Evolutionary conservation across 2,329 filamentous ascomycete species (phyloP).

Genomic region (Sclerotinia borealis): DNA sequence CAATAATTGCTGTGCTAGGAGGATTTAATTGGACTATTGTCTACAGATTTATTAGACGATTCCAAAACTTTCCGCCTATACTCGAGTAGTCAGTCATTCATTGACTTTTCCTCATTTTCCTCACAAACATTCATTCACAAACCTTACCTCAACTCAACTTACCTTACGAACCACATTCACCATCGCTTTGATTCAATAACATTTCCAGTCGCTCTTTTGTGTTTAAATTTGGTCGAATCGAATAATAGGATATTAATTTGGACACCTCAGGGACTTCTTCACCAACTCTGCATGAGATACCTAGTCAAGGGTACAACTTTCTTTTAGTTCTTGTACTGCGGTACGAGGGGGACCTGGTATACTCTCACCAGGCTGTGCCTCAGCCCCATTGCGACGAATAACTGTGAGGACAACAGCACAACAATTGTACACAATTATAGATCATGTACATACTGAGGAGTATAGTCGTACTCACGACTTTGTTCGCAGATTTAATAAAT

Average conservation of each 20-base stretch:
- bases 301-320: neutral
- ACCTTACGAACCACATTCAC: neutral
- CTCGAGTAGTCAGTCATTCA: neutral
- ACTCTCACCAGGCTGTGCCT: neutral
- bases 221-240: neutral
- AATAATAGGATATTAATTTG: neutral
- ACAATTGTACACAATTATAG: conserved; percentile 1
- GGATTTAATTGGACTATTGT: too few relatives aligned
- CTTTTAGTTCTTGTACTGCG: neutral
- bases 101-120: neutral
- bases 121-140: neutral
- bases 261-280: neutral
- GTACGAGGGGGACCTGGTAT: neutral
- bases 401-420: conserved; percentile 3
- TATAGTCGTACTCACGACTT: conserved; percentile 21
- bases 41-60: too few relatives aligned
- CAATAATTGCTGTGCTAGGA: too few relatives aligned
- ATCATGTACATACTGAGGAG: conserved; percentile 26
- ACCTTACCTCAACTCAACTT: too few relatives aligned
- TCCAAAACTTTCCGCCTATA: too few relatives aligned
- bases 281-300: neutral
- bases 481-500: conserved; percentile 19
- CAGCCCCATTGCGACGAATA: neutral
- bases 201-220: neutral
- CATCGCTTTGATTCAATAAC: neutral